These are phyloP conservation scores for Tuber brumale DNA, from an alignment of 495 filamentous ascomycete genomes.

Conservation along the genomic window DNA sequence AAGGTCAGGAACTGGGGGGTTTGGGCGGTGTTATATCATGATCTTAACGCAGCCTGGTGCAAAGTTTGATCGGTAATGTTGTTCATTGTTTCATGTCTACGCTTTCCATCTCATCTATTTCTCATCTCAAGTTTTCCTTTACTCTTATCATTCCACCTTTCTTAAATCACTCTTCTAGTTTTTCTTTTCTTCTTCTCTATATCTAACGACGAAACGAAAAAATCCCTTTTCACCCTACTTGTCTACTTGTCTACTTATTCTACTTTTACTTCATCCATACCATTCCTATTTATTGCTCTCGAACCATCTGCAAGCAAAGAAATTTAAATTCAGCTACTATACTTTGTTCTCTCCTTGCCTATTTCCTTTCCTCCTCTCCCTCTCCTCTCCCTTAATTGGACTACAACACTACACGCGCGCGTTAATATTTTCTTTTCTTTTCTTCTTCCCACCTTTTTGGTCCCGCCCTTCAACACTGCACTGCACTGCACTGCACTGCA, in stretches of 20 bases:
- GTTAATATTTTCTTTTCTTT: slow-evolving; percentile 9
- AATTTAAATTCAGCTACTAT: background rate
- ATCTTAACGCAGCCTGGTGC: slow-evolving; percentile 39
- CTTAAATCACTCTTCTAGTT: background rate
- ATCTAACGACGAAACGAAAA: slow-evolving; percentile 41
- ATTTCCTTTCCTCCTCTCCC: background rate
- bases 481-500: background rate
- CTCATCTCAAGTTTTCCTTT: background rate
- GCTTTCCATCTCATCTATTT: slow-evolving; percentile 4
- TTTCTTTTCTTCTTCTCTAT: background rate
- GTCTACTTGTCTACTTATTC: slow-evolving; percentile 29
- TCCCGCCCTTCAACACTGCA: background rate
- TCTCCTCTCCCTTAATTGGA: background rate
- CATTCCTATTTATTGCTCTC: slow-evolving; percentile 26
- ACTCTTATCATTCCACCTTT: background rate
- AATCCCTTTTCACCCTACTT: slow-evolving; percentile 30
- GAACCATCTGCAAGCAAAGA: background rate
- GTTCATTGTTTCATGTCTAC: slow-evolving; percentile 14
- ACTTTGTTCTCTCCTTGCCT: background rate
- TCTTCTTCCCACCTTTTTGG: background rate
- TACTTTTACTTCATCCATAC: slow-evolving; percentile 27
- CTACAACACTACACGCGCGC: background rate
- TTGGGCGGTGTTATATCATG: slow-evolving; percentile 11
- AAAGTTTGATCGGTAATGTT: slow-evolving; percentile 40
- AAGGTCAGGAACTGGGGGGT: background rate